Evolutionary conservation across 768 basidiomycete genomes (phyloP).

Genomic region (Tephrocybe rancida): DNA sequence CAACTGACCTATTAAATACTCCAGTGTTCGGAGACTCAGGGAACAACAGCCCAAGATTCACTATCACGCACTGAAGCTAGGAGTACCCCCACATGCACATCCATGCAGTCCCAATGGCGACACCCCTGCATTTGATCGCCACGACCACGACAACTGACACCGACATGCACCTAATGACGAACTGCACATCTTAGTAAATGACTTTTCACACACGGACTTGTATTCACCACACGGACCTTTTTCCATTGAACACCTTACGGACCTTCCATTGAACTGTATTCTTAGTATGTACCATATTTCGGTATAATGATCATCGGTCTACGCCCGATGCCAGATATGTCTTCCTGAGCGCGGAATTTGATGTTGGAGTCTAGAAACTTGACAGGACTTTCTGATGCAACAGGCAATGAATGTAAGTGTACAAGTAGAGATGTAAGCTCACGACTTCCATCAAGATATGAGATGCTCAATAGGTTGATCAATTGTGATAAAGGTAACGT

Average conservation of each 20-base stretch:
- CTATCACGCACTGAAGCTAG: conserved; percentile 40
- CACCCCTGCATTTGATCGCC: conserved; percentile 4
- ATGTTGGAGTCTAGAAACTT: no score
- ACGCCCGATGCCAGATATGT: conserved; percentile 9
- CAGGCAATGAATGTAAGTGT: no score
- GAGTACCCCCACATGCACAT: background rate
- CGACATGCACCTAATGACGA: conserved; percentile 8
- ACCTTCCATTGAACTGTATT: conserved; percentile 8
- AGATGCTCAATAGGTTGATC: background rate
- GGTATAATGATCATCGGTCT: conserved; percentile 10
- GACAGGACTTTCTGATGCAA: no score
- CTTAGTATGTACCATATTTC: conserved; percentile 14
- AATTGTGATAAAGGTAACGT: conserved; percentile 5
- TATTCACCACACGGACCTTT: conserved; percentile 8
- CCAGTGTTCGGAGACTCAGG: conserved; percentile 36
- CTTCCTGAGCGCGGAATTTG: conserved; percentile 5
- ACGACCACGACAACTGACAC: conserved; percentile 15
- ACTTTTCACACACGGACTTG: conserved; percentile 15
- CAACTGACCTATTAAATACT: conserved; percentile 1
- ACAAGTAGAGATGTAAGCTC: no score
- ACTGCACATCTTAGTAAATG: conserved; percentile 3
- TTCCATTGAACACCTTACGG: conserved; percentile 4
- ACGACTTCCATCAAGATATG: no score
- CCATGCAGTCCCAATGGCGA: conserved; percentile 6
- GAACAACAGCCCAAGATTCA: conserved; percentile 43